Evolutionary conservation across 1,284 basidiomycete species (phyloP), one percentile per base, ranked within the genome.

Genomic region (Pisolithus thermaeus): DNA sequence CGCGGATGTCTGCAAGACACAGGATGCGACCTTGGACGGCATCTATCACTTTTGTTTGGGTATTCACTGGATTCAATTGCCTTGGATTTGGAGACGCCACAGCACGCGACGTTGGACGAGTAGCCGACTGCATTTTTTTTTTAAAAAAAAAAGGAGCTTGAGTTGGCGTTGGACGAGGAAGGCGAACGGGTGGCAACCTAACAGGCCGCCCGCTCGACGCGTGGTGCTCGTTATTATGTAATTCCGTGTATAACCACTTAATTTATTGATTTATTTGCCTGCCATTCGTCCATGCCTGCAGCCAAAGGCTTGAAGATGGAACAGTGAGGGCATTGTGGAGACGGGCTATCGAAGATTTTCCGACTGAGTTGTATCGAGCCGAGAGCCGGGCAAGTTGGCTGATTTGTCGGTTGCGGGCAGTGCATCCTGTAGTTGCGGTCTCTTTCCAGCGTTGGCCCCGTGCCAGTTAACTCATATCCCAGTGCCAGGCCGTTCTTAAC

Each of bases 1-100:
- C 94, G 60, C 94, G 84, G 58, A 98, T 92, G 72, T 99, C 97
- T 47, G 97, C 95, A 51, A 99, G 82, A 66, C 96, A 99, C 51
- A 97, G 85, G 65, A 99, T 89, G 47, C 96, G 80, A 45, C 92
- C 94, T 50, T 89, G 81, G n/a, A 70, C 64, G 32, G 84, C 78
- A 73, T 90, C 86, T 58, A 90, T 78, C 30, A 88, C 69, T 67
- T 81, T 83, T 65, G 84, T 88, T 68, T 86, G 82, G n/a, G 84
- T 86, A 65, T 90, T 88, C 53, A 87, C 78, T 58, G 77, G 74
- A 49, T 72, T 63, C 42, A 66, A 68, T 1, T 27, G 25, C 56
- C 74, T 73, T n/a, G 79, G 77, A 49, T 77, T 73, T 42, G 82
- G 82, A 36, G 81, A 80, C 46, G 69, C 68, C 41, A 77, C 68